Base-by-base conservation (phyloP, 805 yeast genomes). In the Pachysolen tannophilus region DNA sequence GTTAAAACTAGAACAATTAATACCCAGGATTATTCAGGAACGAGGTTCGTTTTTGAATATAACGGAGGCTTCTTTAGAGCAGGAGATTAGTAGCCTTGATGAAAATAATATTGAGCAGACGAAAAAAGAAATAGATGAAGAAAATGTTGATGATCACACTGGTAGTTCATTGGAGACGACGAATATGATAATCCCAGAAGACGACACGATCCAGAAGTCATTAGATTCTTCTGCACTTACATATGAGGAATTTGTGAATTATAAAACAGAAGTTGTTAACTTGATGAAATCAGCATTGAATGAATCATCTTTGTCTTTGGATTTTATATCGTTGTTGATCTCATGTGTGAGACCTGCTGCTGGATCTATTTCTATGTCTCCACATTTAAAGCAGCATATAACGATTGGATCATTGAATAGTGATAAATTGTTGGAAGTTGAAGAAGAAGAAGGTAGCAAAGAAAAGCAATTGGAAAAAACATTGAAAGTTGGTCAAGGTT, bases 321-420 rank as follows among this genome's bases (percentile, higher is more conserved):
- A 90, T 51, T 83, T 88, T 43, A 80, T 90, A 1, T 85, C 96
- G 2, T 64, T 90, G 41, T 61, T 92, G 39, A 69, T 90, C 28
- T 82, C 95, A 14, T 72, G 84, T 8, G 75, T 75, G 8, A 70
- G 92, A 42, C 96, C 96, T 2, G 84, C 85, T 14, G 82, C 90
- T 2, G 95, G 94, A 2, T 71, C 82, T 23, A 67, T 87, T 3
- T 85, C 97, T 2, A 84, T 90, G 76, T 86, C 95, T 1, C 86
- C 94, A 1, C 87, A 75, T 52, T 60, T 87, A 42, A 73, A 77
- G 45, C 80, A 82, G 46, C 74, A 72, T 37, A 82, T 80, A 0
- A 84, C 92, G 2, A 60, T 81, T 8, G 94, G 90, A 0, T 78
- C 95, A 0, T 61, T 88, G 38, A 75, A 73, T 34, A 61, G 73